Evolutionary conservation across 352 stramenopile genomes (phyloP), one percentile per base, ranked within the genome.

Genomic region (Globisporangium solare): DNA sequence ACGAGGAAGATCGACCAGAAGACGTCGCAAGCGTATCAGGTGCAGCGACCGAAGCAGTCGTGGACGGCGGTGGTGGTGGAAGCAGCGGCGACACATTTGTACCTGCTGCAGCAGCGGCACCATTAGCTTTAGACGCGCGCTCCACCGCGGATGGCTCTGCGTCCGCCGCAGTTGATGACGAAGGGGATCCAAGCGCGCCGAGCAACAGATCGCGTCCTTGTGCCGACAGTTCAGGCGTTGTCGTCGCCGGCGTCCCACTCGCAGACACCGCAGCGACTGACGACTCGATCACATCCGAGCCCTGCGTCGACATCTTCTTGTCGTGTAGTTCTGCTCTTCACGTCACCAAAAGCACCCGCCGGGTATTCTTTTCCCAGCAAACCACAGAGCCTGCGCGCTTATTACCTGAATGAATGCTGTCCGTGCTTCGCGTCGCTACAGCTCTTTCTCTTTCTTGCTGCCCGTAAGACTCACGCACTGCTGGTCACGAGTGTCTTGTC

Each of bases 121-220:
- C 27, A 54, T 42, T 42, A 17, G 37, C 37, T 12, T 2, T 7
- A 17, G 37, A 12, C 14, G 4, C 39, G 7, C 39, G 5, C 17
- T 43, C 17, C 39, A n/a, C 18, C 17, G 39, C 12, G 12, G 39
- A 43, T 6, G 4, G 31, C 6, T 54, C 27, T 32, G 41, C 15
- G 37, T 21, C 39, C 45, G 54, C 37, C 10, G 22, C 55, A 49
- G 37, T 49, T 0, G 53, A 43, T 43, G 47, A 54, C 35, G 54
- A 56, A 21, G 43, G 27, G 24, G 59, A 52, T 10, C 32, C 52
- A 46, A 86, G 64, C 27, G 68, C 68, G 11, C 63, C 66, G 6
- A 80, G 61, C 45, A 86, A 64, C 61, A 84, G 56, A 21, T 79
- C 71, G 46, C 73, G 70, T 17, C 70, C 69, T 27, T 83, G 69